Conservation (phyloP, 768 basidiomycete species). For the Tremella fuciformis region DNA sequence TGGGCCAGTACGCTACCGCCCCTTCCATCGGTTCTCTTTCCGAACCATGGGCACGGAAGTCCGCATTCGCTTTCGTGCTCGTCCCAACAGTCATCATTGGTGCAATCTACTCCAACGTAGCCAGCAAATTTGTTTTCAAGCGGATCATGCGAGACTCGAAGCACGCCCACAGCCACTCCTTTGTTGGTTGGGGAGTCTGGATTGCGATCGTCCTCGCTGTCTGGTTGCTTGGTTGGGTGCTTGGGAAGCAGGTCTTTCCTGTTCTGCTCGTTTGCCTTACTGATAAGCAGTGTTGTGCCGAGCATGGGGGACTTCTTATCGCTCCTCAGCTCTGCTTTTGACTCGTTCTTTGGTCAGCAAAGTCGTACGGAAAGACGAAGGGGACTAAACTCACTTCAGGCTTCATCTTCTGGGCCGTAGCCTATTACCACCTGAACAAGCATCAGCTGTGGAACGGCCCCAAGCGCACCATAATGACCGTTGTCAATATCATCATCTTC, state of each 20-base stretch:
- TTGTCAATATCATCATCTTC: conserved; percentile 42
- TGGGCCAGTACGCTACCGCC: conserved; percentile 43
- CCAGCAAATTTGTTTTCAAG: conserved; percentile 42
- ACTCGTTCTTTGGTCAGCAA: conserved; percentile 36
- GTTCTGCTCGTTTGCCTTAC: conserved; percentile 32
- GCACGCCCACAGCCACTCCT: conserved; percentile 36
- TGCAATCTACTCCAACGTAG: conserved; percentile 44
- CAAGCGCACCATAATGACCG: conserved; percentile 19
- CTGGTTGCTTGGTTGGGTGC: conserved; percentile 38
- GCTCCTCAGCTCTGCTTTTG: conserved; percentile 40
- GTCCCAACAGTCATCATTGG: conserved; percentile 45
- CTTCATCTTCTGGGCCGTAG: conserved; percentile 48
- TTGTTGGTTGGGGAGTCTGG: conserved; percentile 43
- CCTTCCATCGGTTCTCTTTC: conserved; percentile 41
- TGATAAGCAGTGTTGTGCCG: conserved; percentile 32
- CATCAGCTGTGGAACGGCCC: conserved; percentile 20
- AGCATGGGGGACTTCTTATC: conserved; percentile 46
- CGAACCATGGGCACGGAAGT: conserved; percentile 44
- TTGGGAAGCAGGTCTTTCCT: no score
- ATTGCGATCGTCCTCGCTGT: conserved; percentile 35
- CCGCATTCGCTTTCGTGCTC: conserved; percentile 43
- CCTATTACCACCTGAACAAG: conserved; percentile 43
- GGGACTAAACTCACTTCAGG: neutral
- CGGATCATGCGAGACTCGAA: conserved; percentile 33
- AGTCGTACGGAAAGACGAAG: no score